These are phyloP conservation scores for Rosa lucieae DNA, from an alignment of 306 rosid species.

Conservation along the genomic window DNA sequence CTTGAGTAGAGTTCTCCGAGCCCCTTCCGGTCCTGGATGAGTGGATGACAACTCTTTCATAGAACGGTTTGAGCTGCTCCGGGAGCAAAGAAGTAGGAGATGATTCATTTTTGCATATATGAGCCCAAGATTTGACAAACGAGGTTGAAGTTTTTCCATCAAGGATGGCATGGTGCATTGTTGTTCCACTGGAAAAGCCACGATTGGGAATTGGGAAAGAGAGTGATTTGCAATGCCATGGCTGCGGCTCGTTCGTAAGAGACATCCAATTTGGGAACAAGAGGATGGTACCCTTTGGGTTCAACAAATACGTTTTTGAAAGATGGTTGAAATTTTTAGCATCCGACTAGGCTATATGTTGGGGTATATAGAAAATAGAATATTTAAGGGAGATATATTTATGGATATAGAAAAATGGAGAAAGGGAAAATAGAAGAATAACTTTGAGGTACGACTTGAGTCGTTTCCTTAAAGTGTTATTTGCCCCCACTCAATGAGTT, in stretches of 20 bases:
- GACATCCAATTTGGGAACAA: constrained; percentile 15
- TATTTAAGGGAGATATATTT: too few species aligned
- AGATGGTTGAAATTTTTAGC: constrained; percentile 9
- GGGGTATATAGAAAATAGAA: too few species aligned
- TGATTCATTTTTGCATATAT: not conserved
- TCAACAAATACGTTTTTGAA: not conserved
- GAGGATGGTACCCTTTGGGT: not conserved
- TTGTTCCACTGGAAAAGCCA: constrained; percentile 47
- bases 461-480: not conserved
- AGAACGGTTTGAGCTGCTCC: not conserved
- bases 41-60: not conserved
- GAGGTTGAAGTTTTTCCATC: constrained; percentile 43
- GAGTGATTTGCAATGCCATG: constrained; percentile 40
- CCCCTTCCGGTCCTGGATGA: not conserved
- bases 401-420: too few species aligned
- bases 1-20: not conserved
- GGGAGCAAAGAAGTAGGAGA: not conserved
- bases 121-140: constrained; percentile 26
- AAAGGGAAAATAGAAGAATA: too few species aligned
- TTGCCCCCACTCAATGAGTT: too few species aligned
- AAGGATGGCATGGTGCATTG: constrained; percentile 46
- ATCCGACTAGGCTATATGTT: constrained; percentile 2
- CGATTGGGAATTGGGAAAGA: constrained; percentile 42
- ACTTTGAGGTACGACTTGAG: too few species aligned
- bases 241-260: constrained; percentile 28